phyloP scores from a whole-genome alignment of 441 rosid species.

The Arabidopsis lyrata region DNA sequence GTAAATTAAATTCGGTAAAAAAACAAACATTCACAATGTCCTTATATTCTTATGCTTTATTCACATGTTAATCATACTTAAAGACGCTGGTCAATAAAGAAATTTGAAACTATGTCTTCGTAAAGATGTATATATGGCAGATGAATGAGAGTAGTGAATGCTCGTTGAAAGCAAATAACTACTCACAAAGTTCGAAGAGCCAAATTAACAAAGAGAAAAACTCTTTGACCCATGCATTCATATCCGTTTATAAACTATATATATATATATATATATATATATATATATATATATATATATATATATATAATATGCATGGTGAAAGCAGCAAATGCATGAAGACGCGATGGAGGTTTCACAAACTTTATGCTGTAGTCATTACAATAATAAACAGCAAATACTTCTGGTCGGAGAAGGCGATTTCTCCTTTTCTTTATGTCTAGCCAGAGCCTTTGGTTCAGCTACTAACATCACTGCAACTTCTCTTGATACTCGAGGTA shows the following conservation, averaged over 20 bases:
- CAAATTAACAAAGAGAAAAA: constrained; percentile 16
- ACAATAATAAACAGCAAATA: constrained; percentile 13
- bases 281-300: constrained; percentile 30
- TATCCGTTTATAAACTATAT: constrained; percentile 18
- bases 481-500: constrained; percentile 40
- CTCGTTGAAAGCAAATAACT: constrained; percentile 13
- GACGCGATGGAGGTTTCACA: constrained; percentile 18
- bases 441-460: constrained; percentile 46
- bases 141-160: constrained; percentile 23
- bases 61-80: background rate
- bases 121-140: background rate
- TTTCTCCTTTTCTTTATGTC: constrained; percentile 49
- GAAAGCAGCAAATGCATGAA: background rate
- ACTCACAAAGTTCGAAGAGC: constrained; percentile 29
- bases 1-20: constrained; percentile 3
- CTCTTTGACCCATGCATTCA: background rate
- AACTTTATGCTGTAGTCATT: background rate
- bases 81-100: background rate
- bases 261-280: background rate
- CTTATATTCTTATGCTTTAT: background rate
- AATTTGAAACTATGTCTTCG: background rate
- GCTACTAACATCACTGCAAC: constrained; percentile 50
- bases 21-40: background rate
- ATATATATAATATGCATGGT: constrained; percentile 18
- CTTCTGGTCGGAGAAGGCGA: constrained; percentile 49